Conservation (phyloP, 1,284 basidiomycete genomes). For the Thelephora terrestris region DNA sequence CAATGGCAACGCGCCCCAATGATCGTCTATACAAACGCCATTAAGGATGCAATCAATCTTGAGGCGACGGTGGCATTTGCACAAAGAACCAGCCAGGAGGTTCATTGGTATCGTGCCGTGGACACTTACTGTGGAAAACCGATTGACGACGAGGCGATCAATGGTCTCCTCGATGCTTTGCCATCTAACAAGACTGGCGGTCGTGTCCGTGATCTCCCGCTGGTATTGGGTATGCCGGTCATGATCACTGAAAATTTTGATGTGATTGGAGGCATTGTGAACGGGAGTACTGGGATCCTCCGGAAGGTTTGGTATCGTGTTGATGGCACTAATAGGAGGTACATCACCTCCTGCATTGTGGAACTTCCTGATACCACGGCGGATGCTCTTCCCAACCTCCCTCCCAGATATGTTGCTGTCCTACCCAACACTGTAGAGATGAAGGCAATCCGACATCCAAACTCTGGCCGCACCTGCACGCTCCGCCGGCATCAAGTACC, state of each 20-base stretch:
- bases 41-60: slow-evolving; percentile 22
- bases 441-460: too few species aligned
- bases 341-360: too few species aligned
- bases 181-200: slow-evolving; percentile 18
- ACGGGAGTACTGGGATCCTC: slow-evolving; percentile 22
- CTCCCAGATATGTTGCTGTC: too few species aligned
- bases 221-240: slow-evolving; percentile 27
- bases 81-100: too few species aligned
- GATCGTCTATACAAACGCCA: slow-evolving; percentile 10
- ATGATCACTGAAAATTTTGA: slow-evolving; percentile 25
- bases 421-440: too few species aligned
- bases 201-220: slow-evolving; percentile 17
- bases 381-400: too few species aligned
- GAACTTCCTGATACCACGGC: too few species aligned
- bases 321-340: too few species aligned
- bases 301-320: not conserved
- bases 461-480: too few species aligned
- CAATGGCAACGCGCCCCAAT: slow-evolving; percentile 17
- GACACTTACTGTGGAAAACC: too few species aligned
- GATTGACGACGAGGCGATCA: too few species aligned
- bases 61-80: slow-evolving; percentile 16
- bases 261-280: slow-evolving; percentile 23
- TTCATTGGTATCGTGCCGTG: too few species aligned
- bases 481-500: slow-evolving; percentile 7
- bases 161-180: not conserved